These are phyloP conservation scores for Fusarium domesticum DNA, from an alignment of 2,329 filamentous ascomycete genomes.

Conservation along the genomic window DNA sequence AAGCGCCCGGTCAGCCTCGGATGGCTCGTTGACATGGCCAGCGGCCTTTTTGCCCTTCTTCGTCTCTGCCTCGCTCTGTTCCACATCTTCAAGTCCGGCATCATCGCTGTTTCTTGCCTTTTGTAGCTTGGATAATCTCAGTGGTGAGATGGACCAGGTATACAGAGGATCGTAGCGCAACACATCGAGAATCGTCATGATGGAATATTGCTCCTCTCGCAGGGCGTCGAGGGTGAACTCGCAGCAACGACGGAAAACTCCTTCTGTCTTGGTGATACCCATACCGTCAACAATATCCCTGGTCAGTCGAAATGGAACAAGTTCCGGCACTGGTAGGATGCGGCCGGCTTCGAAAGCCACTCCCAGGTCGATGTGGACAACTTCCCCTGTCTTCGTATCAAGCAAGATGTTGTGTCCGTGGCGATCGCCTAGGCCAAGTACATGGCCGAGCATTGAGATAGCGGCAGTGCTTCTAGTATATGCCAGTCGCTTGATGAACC, in stretches of 20 bases:
- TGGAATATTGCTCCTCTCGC: conserved; percentile 91
- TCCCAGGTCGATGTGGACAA: conserved; percentile 94
- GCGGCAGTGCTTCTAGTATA: conserved; percentile 93
- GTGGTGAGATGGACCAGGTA: conserved; percentile 83
- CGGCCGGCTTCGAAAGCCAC: conserved; percentile 96
- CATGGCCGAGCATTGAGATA: conserved; percentile 90
- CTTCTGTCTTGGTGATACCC: conserved; percentile 92
- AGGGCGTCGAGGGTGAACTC: conserved; percentile 95
- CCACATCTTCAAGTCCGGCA: conserved; percentile 34
- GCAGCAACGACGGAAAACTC: conserved; percentile 95
- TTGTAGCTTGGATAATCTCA: conserved; percentile 62
- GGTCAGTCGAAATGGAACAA: conserved; percentile 92
- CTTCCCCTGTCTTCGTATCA: conserved; percentile 84
- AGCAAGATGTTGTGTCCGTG: conserved; percentile 97
- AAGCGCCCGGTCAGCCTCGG: conserved; percentile 85
- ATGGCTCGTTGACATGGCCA: conserved; percentile 51
- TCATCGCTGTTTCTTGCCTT: conserved; percentile 55
- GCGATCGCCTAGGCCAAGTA: conserved; percentile 87
- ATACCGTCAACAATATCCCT: conserved; percentile 95
- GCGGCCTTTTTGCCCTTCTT: conserved; percentile 37
- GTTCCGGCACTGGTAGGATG: conserved; percentile 90
- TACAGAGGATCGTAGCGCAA: conserved; percentile 97
- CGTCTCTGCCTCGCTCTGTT: conserved; percentile 41
- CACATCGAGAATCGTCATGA: conserved; percentile 98
- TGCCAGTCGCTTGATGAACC: conserved; percentile 84